phyloP scores from a whole-genome alignment of 768 basidiomycete genomes.

The Cystobasidium ongulense region DNA sequence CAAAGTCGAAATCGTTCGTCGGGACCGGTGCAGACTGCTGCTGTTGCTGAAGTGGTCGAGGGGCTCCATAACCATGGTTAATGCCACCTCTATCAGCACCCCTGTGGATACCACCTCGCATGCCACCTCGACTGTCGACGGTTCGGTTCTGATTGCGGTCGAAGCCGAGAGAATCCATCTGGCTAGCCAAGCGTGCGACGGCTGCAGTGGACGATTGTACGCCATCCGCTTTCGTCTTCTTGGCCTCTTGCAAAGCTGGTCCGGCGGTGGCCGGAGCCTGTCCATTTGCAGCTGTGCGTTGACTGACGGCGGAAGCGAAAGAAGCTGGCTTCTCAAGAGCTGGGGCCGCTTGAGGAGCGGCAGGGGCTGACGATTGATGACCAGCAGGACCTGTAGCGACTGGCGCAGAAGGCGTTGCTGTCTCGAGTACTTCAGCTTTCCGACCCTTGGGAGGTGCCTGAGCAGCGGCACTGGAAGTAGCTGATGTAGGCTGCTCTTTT shows the following conservation, averaged over 20 bases:
- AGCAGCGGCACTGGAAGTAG: conserved; percentile 23
- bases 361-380: neutral
- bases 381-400: neutral
- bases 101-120: neutral
- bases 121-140: neutral
- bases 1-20: conserved; percentile 41
- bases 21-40: conserved; percentile 10
- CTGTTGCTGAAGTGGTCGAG: conserved; percentile 16
- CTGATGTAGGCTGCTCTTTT: conserved; percentile 20
- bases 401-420: neutral
- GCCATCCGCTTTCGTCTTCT: neutral
- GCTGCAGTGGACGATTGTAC: neutral
- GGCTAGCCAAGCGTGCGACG: neutral
- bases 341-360: neutral
- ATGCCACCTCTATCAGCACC: neutral
- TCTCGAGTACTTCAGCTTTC: neutral
- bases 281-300: neutral
- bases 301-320: conserved; percentile 5
- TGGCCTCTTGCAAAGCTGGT: conserved; percentile 1
- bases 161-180: conserved; percentile 2
- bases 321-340: conserved; percentile 1
- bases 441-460: neutral
- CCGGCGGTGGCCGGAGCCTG: conserved; percentile 14
- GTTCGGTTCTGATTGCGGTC: neutral
- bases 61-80: neutral